Evolutionary conservation across 768 basidiomycete genomes (phyloP).

Genomic region (Amylocystis lapponica): DNA sequence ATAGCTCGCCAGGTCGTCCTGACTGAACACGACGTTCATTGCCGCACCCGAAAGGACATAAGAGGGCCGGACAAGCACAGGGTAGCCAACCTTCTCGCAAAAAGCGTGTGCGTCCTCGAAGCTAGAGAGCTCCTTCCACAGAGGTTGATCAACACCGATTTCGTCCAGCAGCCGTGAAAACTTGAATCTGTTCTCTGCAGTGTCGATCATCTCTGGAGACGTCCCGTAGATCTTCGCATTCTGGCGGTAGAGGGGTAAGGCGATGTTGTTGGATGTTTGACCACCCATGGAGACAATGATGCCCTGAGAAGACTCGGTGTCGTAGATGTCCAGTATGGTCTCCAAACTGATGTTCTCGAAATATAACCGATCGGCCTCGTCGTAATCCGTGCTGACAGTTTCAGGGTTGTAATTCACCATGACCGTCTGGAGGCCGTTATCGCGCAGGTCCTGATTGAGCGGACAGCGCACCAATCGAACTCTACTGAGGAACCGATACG

Average conservation of each 20-base stretch:
- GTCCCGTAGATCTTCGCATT: conserved; percentile 99
- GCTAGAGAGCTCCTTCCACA: conserved; percentile 94
- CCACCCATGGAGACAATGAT: conserved; percentile 98
- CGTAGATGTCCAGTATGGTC: conserved; percentile 95
- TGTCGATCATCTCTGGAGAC: conserved; percentile 99
- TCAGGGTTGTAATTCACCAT: conserved; percentile 99
- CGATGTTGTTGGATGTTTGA: conserved; percentile 98
- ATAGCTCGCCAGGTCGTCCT: conserved; percentile 87
- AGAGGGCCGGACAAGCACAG: conserved; percentile 94
- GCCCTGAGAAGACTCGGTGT: conserved; percentile 81
- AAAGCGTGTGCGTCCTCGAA: conserved; percentile 84
- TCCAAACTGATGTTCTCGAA: conserved; percentile 98
- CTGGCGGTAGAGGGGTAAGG: conserved; percentile 89
- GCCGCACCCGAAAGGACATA: conserved; percentile 99
- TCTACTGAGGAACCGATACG: conserved; percentile 99
- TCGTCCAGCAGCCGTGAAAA: conserved; percentile 97
- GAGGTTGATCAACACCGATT: conserved; percentile 97
- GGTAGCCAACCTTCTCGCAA: conserved; percentile 91
- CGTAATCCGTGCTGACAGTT: conserved; percentile 98
- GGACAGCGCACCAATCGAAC: conserved; percentile 99
- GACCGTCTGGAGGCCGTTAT: conserved; percentile 90
- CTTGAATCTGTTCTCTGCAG: conserved; percentile 98
- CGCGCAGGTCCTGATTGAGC: conserved; percentile 94
- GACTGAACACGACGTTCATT: conserved; percentile 98
- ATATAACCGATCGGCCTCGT: conserved; percentile 96